A percentile compares a stretch with the other conserved stretches of the same genome.
Evolutionary conservation across 768 basidiomycete genomes (phyloP).

Genomic region (Podaxis rugospora): DNA sequence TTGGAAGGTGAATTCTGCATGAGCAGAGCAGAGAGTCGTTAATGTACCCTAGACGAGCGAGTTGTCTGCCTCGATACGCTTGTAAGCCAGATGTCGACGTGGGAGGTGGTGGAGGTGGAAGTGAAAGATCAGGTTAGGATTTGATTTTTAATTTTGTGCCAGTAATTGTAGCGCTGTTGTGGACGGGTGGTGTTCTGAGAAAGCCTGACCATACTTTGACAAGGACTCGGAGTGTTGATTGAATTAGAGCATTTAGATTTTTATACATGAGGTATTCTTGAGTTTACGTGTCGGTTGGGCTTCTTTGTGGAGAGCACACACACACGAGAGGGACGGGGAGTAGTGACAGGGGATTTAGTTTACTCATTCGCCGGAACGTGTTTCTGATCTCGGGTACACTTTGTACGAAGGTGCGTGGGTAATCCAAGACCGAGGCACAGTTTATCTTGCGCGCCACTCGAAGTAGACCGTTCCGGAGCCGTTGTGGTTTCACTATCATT

Average conservation of each 20-base stretch:
- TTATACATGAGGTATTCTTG: constrained; percentile 42
- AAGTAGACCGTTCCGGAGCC: neutral
- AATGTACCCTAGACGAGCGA: constrained; percentile 56
- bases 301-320: constrained; percentile 26
- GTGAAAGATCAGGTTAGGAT: no score
- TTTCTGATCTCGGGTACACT: constrained; percentile 43
- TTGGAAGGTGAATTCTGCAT: constrained; percentile 36
- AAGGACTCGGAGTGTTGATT: constrained; percentile 43
- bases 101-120: no score
- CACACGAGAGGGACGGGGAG: neutral
- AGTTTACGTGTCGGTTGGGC: constrained; percentile 48
- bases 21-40: constrained; percentile 60
- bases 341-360: constrained; percentile 17
- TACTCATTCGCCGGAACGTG: constrained; percentile 45
- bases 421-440: constrained; percentile 73
- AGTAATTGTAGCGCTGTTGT: no score
- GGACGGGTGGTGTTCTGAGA: no score
- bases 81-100: no score
- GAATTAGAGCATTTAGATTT: constrained; percentile 48
- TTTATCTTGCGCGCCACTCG: constrained; percentile 50
- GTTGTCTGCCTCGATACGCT: no score
- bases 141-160: no score
- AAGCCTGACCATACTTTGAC: constrained; percentile 12
- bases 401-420: constrained; percentile 75
- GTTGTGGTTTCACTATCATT: neutral